Evolutionary conservation across 1,284 basidiomycete species (phyloP).

Genomic region (Athelia psychrophila): DNA sequence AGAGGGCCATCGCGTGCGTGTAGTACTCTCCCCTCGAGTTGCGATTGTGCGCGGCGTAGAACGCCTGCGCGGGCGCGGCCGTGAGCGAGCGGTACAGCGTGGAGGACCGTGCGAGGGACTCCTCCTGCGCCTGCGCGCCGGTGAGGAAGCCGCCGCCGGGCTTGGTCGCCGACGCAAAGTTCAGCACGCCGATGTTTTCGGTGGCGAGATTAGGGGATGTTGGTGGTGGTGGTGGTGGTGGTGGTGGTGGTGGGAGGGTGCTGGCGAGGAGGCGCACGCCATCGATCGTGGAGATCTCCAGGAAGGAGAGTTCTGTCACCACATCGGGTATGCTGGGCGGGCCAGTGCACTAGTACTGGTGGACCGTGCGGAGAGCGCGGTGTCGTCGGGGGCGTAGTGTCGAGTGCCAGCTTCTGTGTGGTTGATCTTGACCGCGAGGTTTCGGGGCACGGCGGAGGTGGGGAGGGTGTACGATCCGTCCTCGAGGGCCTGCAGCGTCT

Average conservation of each 20-base stretch:
- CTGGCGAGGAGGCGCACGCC: conserved; percentile 35
- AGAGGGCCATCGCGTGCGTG: conserved; percentile 67
- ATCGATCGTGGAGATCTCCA: conserved; percentile 53
- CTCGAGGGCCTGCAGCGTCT: conserved; percentile 26
- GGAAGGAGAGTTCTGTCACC: conserved; percentile 34
- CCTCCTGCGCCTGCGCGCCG: conserved; percentile 71
- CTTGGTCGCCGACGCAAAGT: conserved; percentile 67
- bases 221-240: conserved; percentile 13
- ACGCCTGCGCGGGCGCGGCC: conserved; percentile 46
- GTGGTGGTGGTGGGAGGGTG: conserved; percentile 8
- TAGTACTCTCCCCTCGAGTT: conserved; percentile 54
- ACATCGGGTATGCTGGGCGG: conserved; percentile 9
- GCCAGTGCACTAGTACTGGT: conserved; percentile 7
- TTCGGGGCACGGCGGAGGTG: conserved; percentile 16
- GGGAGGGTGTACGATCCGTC: conserved; percentile 20
- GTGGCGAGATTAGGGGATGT: conserved; percentile 14
- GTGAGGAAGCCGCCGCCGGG: conserved; percentile 67
- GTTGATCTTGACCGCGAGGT: conserved; percentile 28
- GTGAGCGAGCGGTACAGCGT: conserved; percentile 59
- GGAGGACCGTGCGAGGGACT: conserved; percentile 68
- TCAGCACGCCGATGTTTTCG: conserved; percentile 54
- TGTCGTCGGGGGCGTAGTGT: conserved; percentile 37
- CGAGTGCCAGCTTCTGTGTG: conserved; percentile 35
- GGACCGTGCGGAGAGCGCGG: conserved; percentile 35
- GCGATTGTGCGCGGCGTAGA: conserved; percentile 54